Evolutionary conservation across 2,329 filamentous ascomycete genomes (phyloP).

Genomic region (Fusarium algeriense): DNA sequence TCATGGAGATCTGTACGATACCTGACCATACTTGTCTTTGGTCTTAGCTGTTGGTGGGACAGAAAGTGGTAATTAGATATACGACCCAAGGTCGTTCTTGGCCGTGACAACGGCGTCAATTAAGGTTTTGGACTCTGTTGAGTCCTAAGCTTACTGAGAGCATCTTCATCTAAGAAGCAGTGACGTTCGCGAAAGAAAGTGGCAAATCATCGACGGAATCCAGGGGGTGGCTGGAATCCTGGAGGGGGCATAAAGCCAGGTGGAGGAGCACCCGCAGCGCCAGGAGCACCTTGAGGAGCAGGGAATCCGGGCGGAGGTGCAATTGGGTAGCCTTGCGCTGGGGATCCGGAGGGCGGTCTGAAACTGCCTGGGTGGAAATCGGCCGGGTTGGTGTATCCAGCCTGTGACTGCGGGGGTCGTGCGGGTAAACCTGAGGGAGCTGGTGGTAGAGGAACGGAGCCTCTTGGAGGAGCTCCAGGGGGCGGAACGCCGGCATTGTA

Average conservation of each 20-base stretch:
- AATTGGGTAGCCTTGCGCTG: constrained; percentile 54
- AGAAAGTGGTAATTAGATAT: constrained; percentile 40
- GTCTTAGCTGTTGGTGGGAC: constrained; percentile 30
- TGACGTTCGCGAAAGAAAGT: constrained; percentile 23
- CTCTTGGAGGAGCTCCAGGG: constrained; percentile 47
- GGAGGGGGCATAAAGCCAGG: constrained; percentile 58
- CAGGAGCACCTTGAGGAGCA: constrained; percentile 50
- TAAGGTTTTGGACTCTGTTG: constrained; percentile 21
- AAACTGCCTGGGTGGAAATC: constrained; percentile 61
- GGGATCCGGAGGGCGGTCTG: constrained; percentile 55
- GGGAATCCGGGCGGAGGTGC: constrained; percentile 58
- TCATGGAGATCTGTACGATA: constrained; percentile 38
- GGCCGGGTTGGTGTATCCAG: constrained; percentile 60
- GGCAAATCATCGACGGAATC: constrained; percentile 54
- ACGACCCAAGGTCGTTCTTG: constrained; percentile 27
- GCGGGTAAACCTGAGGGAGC: constrained; percentile 64
- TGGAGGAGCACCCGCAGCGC: constrained; percentile 54
- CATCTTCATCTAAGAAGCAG: constrained; percentile 15
- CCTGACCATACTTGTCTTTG: constrained; percentile 40
- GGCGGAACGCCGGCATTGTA: constrained; percentile 49
- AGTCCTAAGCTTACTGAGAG: constrained; percentile 33
- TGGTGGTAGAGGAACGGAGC: constrained; percentile 58
- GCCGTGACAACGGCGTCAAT: constrained; percentile 35
- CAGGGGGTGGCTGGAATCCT: constrained; percentile 62
- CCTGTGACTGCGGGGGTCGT: constrained; percentile 61